A percentile compares a stretch with the other conserved stretches of the same genome.
Evolutionary conservation across 352 stramenopile species (phyloP).

Genomic region (Phytophthora europaea): DNA sequence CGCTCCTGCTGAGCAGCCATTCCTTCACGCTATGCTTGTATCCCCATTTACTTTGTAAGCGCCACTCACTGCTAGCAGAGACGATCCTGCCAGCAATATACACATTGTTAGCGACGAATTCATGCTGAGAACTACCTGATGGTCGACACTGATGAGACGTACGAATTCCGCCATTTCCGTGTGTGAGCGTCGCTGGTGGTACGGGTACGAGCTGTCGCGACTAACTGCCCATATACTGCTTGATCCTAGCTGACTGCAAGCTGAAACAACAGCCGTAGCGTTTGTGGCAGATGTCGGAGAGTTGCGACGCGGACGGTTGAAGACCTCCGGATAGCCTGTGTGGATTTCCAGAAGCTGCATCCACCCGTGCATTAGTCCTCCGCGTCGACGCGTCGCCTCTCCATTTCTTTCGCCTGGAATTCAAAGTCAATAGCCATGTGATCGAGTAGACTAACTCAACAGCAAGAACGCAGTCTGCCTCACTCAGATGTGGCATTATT

Average conservation of each 20-base stretch:
- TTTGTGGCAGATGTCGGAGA: not conserved
- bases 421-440: not conserved
- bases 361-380: slow-evolving; percentile 58
- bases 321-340: slow-evolving; percentile 55
- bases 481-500: slow-evolving; percentile 58
- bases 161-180: slow-evolving; percentile 49
- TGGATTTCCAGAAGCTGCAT: slow-evolving; percentile 54
- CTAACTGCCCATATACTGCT: not conserved
- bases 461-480: not conserved
- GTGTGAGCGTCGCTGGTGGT: slow-evolving; percentile 10
- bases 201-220: slow-evolving; percentile 20
- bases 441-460: not conserved
- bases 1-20: no score
- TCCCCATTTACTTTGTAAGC: no score
- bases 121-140: not conserved
- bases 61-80: no score
- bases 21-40: no score
- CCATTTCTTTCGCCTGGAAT: slow-evolving; percentile 63
- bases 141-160: slow-evolving; percentile 9
- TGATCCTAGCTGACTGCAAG: slow-evolving; percentile 8
- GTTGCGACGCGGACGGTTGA: slow-evolving; percentile 30
- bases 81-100: no score
- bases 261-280: not conserved
- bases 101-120: not conserved
- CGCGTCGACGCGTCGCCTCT: slow-evolving; percentile 56